Evolutionary conservation across 2,329 filamentous ascomycete species (phyloP), one percentile per base, ranked within the genome.

Genomic region (Pseudogymnoascus sp.): DNA sequence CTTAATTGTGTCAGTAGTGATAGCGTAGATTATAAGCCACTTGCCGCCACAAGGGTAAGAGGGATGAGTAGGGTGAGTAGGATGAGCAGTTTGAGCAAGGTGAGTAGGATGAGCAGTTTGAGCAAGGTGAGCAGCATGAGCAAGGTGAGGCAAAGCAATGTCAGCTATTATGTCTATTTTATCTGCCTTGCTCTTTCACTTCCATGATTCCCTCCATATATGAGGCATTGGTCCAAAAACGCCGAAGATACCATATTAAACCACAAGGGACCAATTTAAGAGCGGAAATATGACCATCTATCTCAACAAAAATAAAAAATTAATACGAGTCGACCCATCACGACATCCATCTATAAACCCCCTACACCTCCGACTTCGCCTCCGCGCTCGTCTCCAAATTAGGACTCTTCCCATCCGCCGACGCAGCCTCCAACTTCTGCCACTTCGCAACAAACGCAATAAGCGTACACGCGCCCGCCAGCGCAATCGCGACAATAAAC

Each of bases 401-500:
- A 13, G 15, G 19, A 41, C 10, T 4, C 39, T n/a, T 0, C 13
- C n/a, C 23, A 7, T 48, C 41, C 3, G 5, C 41, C 23, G 3
- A 8, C 23, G 41, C 8, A 28, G 41, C 6, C 3, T 15, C 8
- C 21, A 48, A 28, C 41, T 28, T 48, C 41, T 28, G 1, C 41
- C 41, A 48, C 2, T 10, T 12, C 41, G 41, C 41, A 8, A 3
- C 12, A 48, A 48, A 48, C 1, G 41, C 41, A 48, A 48, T 28
- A 28, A 48, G n/a, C n/a, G 41, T 48, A 48, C n/a, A 18, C 41
- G 41, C n/a, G 2, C 7, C 57, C 34, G 68, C 67, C n/a, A 67
- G 62, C 18, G 63, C 68, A 66, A 71, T 69, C 13, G 66, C 57
- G 56, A 69, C 63, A 39, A 69, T 39, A 62, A 66, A 70, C 8